phyloP scores from a whole-genome alignment of 2,329 filamentous ascomycete genomes.

The Aspergillus sp. region DNA sequence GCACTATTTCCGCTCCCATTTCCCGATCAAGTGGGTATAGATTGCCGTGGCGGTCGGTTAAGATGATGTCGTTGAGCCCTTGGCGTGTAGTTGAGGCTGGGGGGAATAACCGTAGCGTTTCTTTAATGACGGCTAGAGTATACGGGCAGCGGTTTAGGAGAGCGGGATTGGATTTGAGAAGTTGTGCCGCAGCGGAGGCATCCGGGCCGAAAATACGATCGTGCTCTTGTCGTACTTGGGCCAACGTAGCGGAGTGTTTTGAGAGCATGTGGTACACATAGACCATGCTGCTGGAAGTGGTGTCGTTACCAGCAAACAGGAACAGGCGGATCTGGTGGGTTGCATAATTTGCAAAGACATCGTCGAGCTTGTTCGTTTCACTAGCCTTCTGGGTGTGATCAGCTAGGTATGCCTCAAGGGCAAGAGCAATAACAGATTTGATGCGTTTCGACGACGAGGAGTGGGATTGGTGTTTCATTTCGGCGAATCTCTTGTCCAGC shows the following conservation, averaged over 20 bases:
- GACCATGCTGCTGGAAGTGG: slow-evolving; percentile 2
- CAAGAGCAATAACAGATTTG: neutral
- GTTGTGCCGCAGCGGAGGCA: neutral
- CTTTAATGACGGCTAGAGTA: slow-evolving; percentile 14
- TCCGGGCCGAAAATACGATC: slow-evolving; percentile 8
- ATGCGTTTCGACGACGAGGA: neutral
- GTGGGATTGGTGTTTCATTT: neutral
- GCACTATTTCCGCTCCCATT: neutral
- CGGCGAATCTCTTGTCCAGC: neutral
- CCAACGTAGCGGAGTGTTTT: slow-evolving; percentile 6
- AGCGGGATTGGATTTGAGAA: neutral
- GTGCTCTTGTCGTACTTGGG: slow-evolving; percentile 10
- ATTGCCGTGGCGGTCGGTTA: neutral
- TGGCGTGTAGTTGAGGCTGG: neutral
- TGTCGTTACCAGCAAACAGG: slow-evolving; percentile 1
- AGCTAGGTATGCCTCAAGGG: neutral
- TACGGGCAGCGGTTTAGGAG: slow-evolving; percentile 8
- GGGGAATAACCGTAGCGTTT: slow-evolving; percentile 13
- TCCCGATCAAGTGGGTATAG: neutral
- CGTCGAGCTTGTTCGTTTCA: neutral
- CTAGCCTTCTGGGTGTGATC: neutral
- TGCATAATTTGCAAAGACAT: neutral
- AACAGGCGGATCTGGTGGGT: neutral
- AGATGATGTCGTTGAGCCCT: neutral
- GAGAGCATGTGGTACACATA: slow-evolving; percentile 4